Evolutionary conservation across 202 grass and related monocot genomes (phyloP).

Genomic region (Alloteropsis angusta): DNA sequence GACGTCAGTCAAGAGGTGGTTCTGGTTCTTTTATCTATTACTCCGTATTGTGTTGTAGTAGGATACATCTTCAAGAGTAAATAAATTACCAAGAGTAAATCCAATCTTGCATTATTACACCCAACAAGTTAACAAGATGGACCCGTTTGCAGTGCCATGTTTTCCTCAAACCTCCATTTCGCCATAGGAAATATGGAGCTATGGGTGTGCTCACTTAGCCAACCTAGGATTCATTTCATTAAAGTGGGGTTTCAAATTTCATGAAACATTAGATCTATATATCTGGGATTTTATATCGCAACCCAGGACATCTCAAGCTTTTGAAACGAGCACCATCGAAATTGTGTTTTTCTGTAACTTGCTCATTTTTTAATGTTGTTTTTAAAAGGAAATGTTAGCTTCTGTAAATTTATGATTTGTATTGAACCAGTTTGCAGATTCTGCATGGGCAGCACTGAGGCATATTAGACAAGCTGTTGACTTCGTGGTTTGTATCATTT

Average conservation of each 20-base stretch:
- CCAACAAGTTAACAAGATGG: background rate
- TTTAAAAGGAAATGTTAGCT: background rate
- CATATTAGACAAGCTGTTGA: slow-evolving; percentile 77
- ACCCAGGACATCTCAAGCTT: background rate
- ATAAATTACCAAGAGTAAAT: too few relatives aligned
- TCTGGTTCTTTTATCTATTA: slow-evolving; percentile 21
- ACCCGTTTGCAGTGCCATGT: background rate
- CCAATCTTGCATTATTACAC: background rate
- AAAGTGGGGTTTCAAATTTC: background rate
- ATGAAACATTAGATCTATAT: background rate
- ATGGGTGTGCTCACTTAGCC: background rate
- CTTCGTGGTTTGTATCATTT: slow-evolving; percentile 49
- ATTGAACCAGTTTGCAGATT: slow-evolving; percentile 57
- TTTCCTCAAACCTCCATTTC: background rate
- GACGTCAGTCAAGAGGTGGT: slow-evolving; percentile 71
- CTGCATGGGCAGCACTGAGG: slow-evolving; percentile 65
- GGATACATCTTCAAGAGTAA: background rate
- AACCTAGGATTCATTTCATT: background rate
- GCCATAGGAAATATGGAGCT: background rate
- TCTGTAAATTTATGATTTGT: slow-evolving; percentile 20
- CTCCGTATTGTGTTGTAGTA: background rate
- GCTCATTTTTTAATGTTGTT: background rate
- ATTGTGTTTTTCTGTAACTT: background rate
- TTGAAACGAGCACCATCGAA: background rate
- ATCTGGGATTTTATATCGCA: background rate